These are phyloP conservation scores for Scorias spongiosa DNA, from an alignment of 2,329 filamentous ascomycete genomes.

Conservation along the genomic window DNA sequence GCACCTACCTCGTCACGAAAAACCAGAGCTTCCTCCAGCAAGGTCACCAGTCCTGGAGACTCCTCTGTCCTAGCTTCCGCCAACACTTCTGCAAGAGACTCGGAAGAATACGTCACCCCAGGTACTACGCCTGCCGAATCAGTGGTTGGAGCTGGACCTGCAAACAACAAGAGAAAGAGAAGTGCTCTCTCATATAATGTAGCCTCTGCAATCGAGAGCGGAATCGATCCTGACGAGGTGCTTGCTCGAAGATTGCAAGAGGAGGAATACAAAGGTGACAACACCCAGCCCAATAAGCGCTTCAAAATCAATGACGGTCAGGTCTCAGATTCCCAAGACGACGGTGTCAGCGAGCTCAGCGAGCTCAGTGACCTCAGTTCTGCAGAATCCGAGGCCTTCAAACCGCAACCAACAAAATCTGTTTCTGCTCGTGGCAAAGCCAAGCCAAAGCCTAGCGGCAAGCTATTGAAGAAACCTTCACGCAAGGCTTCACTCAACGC, in stretches of 20 bases:
- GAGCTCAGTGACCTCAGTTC: constrained; percentile 17
- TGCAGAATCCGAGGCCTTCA: constrained; percentile 8
- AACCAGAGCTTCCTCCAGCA: background rate
- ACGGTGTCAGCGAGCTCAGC: constrained; percentile 1
- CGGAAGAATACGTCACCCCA: constrained; percentile 44
- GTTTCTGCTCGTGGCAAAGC: background rate
- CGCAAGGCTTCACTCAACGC: constrained; percentile 11
- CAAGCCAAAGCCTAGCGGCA: constrained; percentile 7
- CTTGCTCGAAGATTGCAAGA: constrained; percentile 20
- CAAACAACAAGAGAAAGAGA: constrained; percentile 18
- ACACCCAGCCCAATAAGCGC: constrained; percentile 12
- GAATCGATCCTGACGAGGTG: constrained; percentile 14
- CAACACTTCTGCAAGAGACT: constrained; percentile 22
- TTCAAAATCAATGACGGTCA: constrained; percentile 7
- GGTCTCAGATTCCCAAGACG: constrained; percentile 17
- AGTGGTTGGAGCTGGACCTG: constrained; percentile 12
- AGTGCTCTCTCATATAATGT: constrained; percentile 12
- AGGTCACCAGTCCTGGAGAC: background rate
- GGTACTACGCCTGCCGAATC: constrained; percentile 43
- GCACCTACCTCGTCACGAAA: background rate
- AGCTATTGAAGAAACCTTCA: constrained; percentile 4
- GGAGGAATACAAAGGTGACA: constrained; percentile 18
- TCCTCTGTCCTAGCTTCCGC: constrained; percentile 4
- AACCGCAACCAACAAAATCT: constrained; percentile 4
- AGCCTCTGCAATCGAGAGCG: constrained; percentile 10